Conservation (phyloP, 2,329 filamentous ascomycete species). For the Clonostachys rhizophaga region DNA sequence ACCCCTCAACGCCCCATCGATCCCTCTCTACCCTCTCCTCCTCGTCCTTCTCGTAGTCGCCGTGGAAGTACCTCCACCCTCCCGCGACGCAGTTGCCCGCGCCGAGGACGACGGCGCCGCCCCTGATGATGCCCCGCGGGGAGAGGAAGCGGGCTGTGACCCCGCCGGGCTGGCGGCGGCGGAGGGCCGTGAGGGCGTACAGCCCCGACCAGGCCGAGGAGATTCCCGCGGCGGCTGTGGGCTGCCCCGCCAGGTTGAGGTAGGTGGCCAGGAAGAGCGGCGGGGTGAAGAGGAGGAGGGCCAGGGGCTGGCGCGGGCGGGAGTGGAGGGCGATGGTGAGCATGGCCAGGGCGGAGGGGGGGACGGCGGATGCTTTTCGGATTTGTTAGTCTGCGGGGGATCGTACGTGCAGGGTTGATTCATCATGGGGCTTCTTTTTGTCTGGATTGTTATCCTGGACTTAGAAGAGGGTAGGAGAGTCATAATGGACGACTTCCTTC, state of each 20-base stretch:
- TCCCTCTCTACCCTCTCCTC: constrained; percentile 41
- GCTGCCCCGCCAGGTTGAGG: constrained; percentile 55
- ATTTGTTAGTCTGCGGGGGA: constrained; percentile 1
- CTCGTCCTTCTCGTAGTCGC: constrained; percentile 44
- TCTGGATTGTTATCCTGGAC: background rate
- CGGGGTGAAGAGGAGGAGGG: constrained; percentile 46
- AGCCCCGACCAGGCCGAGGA: constrained; percentile 52
- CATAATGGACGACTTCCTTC: no score
- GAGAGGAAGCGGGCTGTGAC: constrained; percentile 31
- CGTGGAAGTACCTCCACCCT: constrained; percentile 46
- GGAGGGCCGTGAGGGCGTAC: constrained; percentile 50
- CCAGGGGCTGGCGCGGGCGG: constrained; percentile 44
- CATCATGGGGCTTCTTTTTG: background rate
- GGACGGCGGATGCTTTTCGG: constrained; percentile 43
- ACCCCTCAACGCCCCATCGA: constrained; percentile 32
- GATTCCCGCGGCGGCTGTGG: constrained; percentile 50
- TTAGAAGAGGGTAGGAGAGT: background rate
- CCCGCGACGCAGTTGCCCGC: constrained; percentile 41
- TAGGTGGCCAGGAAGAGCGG: constrained; percentile 52
- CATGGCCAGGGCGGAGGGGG: constrained; percentile 50
- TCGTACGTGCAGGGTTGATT: background rate
- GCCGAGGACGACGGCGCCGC: constrained; percentile 43
- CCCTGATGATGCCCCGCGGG: constrained; percentile 38
- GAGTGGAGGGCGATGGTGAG: constrained; percentile 51
- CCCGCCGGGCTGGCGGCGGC: constrained; percentile 29